Conservation (phyloP, 2,329 filamentous ascomycete genomes). For the Xylaria sp. region DNA sequence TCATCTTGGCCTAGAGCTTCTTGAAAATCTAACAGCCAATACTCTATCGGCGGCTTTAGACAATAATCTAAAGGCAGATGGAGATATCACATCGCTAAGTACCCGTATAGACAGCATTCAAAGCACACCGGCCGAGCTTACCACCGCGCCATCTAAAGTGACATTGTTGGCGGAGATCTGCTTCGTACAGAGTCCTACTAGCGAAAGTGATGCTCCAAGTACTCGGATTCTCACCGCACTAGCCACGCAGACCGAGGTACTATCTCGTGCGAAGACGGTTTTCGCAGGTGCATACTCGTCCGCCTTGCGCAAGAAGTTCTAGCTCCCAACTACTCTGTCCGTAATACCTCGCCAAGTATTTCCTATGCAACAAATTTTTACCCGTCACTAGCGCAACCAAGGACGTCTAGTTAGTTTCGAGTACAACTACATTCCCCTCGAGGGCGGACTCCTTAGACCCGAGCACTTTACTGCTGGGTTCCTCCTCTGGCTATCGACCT, state of each 20-base stretch:
- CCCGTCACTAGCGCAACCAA: background rate
- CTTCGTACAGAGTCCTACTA: constrained; percentile 22
- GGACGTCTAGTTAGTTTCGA: background rate
- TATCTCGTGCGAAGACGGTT: constrained; percentile 10
- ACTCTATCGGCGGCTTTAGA: background rate
- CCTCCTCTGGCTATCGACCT: constrained; percentile 13
- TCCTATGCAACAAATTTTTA: constrained; percentile 24
- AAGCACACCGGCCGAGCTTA: constrained; percentile 25
- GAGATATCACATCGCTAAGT: constrained; percentile 20
- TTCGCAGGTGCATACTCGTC: constrained; percentile 24
- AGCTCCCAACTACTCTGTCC: constrained; percentile 12
- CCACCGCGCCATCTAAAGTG: constrained; percentile 5
- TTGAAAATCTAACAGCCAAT: background rate
- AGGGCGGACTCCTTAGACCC: constrained; percentile 24
- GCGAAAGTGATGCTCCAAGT: constrained; percentile 4
- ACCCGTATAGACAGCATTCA: constrained; percentile 25
- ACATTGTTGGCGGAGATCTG: constrained; percentile 15
- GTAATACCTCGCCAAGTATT: constrained; percentile 9
- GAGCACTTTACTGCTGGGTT: constrained; percentile 24
- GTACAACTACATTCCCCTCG: constrained; percentile 13
- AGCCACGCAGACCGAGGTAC: constrained; percentile 8
- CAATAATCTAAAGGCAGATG: background rate
- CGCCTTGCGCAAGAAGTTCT: constrained; percentile 21
- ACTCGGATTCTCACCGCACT: constrained; percentile 10
- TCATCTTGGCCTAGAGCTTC: background rate